These are phyloP conservation scores for Capronia americana DNA, from an alignment of 2,329 filamentous ascomycete species.

Conservation along the genomic window DNA sequence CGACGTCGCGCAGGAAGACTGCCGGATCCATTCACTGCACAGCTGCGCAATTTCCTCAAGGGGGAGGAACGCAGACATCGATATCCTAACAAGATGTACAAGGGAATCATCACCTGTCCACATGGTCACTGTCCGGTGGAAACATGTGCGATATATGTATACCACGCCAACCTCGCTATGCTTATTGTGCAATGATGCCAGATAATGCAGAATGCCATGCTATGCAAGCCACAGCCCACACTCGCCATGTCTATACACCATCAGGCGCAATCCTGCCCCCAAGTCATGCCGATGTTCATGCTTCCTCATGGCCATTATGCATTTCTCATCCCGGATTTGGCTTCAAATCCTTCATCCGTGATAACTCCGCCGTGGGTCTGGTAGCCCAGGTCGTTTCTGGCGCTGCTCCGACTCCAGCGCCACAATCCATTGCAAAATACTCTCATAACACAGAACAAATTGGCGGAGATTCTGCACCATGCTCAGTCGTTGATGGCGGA, in stretches of 20 bases:
- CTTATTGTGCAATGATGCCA: background rate
- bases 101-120: background rate
- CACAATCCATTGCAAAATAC: conserved; percentile 83
- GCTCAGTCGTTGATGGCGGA: conserved; percentile 83
- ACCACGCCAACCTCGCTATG: background rate
- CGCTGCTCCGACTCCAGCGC: conserved; percentile 21
- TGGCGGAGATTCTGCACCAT: conserved; percentile 97
- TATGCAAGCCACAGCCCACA: background rate
- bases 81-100: background rate
- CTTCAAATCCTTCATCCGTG: conserved; percentile 21
- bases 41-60: background rate
- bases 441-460: conserved; percentile 96
- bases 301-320: background rate
- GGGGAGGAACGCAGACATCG: background rate
- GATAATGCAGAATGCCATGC: conserved; percentile 1
- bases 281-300: background rate
- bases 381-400: conserved; percentile 30
- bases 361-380: conserved; percentile 35
- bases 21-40: background rate
- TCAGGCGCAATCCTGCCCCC: background rate
- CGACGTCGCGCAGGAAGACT: background rate
- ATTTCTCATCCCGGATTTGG: background rate
- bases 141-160: background rate
- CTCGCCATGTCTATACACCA: background rate
- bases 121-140: background rate